Evolutionary conservation across 2,329 filamentous ascomycete species (phyloP).

Genomic region (Diplodia seriata): DNA sequence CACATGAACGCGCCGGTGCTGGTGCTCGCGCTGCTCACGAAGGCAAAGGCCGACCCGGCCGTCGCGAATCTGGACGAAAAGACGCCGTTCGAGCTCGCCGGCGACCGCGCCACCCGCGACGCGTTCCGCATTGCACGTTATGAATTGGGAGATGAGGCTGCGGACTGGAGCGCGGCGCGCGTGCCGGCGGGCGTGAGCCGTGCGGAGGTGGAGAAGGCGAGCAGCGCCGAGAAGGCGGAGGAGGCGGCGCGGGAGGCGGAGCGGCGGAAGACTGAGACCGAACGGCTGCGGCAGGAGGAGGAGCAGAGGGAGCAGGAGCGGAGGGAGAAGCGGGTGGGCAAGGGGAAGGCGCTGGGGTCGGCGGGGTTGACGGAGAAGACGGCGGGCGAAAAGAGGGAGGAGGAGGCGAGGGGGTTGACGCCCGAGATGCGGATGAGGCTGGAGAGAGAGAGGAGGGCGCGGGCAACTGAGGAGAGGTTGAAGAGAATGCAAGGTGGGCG

Average conservation of each 20-base stretch:
- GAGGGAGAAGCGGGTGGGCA: constrained; percentile 58
- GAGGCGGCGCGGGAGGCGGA: constrained; percentile 67
- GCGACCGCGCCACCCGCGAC: constrained; percentile 84
- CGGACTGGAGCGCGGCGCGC: constrained; percentile 78
- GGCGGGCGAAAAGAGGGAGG: constrained; percentile 79
- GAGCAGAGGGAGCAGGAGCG: constrained; percentile 57
- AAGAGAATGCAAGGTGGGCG: constrained; percentile 65
- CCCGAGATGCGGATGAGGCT: constrained; percentile 84
- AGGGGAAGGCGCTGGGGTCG: constrained; percentile 61
- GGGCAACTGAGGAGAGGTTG: constrained; percentile 89
- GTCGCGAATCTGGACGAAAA: constrained; percentile 76
- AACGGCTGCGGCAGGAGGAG: constrained; percentile 68
- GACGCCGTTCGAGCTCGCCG: constrained; percentile 84
- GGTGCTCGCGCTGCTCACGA: constrained; percentile 77
- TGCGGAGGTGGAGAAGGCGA: constrained; percentile 72
- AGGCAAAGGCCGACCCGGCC: constrained; percentile 77
- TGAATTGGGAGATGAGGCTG: constrained; percentile 78
- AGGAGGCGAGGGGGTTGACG: constrained; percentile 83
- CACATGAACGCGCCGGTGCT: constrained; percentile 79
- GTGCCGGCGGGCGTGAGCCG: constrained; percentile 76
- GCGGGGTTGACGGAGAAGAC: constrained; percentile 68
- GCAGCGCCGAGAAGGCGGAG: constrained; percentile 73
- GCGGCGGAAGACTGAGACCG: constrained; percentile 75
- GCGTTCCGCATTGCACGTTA: constrained; percentile 87
- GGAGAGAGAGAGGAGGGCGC: constrained; percentile 86